Percentiles rank a stretch among this genome's conserved stretches.
phyloP scores from a whole-genome alignment of 306 rosid genomes.

The Gastrolobium bilobum region DNA sequence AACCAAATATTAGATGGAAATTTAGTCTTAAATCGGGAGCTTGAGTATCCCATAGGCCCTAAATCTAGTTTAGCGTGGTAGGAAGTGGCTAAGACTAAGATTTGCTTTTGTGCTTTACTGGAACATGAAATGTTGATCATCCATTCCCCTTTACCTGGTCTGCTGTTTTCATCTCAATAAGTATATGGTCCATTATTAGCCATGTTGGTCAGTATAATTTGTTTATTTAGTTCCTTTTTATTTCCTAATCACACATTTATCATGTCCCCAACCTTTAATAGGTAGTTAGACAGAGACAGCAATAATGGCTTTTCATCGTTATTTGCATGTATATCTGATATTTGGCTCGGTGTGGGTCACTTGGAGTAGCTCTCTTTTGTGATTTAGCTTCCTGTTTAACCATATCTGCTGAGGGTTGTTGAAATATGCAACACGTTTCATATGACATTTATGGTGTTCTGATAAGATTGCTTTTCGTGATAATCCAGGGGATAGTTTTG shows the following conservation, averaged over 20 bases:
- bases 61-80: conserved; percentile 7
- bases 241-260: neutral
- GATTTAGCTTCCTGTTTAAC: conserved; percentile 9
- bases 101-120: conserved; percentile 9
- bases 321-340: conserved; percentile 9
- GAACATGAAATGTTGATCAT: neutral
- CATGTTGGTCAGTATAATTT: neutral
- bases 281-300: neutral
- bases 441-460: conserved; percentile 43
- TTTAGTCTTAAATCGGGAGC: conserved; percentile 31
- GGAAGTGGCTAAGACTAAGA: conserved; percentile 7
- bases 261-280: neutral
- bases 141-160: neutral
- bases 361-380: conserved; percentile 1
- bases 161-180: conserved; percentile 19
- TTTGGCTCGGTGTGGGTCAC: conserved; percentile 17
- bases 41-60: conserved; percentile 2
- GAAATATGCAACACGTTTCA: conserved; percentile 15
- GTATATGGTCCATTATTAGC: neutral
- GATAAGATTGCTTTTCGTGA: conserved; percentile 45
- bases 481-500: conserved; percentile 82
- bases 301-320: conserved; percentile 3
- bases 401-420: conserved; percentile 11
- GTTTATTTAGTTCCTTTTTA: neutral
- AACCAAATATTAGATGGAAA: conserved; percentile 24